phyloP scores from a whole-genome alignment of 2,329 filamentous ascomycete genomes.

The Rhytidhysteron rufulum region DNA sequence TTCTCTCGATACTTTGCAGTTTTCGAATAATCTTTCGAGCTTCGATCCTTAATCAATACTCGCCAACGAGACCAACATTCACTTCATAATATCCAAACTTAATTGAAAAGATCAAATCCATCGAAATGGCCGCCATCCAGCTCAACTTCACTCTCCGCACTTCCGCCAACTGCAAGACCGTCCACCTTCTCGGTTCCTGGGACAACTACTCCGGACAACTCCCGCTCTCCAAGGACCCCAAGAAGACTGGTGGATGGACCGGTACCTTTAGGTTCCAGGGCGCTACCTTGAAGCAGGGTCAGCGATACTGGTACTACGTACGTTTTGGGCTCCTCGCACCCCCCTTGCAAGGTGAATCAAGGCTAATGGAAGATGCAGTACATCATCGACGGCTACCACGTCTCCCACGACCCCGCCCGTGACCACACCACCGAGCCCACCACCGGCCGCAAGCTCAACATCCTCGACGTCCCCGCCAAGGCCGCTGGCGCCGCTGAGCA shows the following conservation, averaged over 20 bases:
- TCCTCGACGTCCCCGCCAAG: conserved; percentile 79
- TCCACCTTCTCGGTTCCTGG: conserved; percentile 96
- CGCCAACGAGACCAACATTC: neutral
- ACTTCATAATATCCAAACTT: conserved; percentile 12
- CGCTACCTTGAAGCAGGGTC: conserved; percentile 77
- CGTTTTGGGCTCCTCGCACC: no score
- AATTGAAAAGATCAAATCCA: conserved; percentile 24
- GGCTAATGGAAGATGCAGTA: no score
- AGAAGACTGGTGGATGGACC: conserved; percentile 89
- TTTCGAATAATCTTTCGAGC: conserved; percentile 5
- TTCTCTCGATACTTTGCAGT: conserved; percentile 17
- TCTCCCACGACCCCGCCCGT: conserved; percentile 91
- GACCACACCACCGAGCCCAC: conserved; percentile 90
- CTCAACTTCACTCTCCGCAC: conserved; percentile 95
- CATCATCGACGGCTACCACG: conserved; percentile 98
- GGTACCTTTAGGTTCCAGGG: conserved; percentile 96
- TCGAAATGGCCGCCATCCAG: conserved; percentile 80
- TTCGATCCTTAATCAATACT: conserved; percentile 16
- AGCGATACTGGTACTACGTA: conserved; percentile 98
- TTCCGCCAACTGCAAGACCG: conserved; percentile 93
- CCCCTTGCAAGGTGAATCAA: no score
- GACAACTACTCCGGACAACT: conserved; percentile 95
- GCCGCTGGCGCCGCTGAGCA: conserved; percentile 38
- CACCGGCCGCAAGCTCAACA: conserved; percentile 94
- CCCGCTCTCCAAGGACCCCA: conserved; percentile 84